Evolutionary conservation across 179 eudicot species (phyloP).

Genomic region (Corrigiola litoralis): DNA sequence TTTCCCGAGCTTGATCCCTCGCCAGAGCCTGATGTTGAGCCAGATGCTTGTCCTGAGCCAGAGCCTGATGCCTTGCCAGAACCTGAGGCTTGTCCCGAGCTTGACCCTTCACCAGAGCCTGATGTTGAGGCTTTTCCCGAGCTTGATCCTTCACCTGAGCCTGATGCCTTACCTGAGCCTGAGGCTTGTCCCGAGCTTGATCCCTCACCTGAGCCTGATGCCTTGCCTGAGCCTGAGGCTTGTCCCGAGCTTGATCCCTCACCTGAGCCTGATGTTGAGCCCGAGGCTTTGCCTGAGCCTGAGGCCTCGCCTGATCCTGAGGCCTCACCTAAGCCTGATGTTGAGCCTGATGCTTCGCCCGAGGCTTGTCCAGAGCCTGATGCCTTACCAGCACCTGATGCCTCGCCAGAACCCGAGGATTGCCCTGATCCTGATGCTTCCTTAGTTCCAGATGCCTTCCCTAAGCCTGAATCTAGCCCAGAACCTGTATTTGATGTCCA

Average conservation of each 20-base stretch:
- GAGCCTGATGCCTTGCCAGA: neutral
- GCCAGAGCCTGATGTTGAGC: neutral
- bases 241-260: neutral
- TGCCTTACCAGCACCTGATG: neutral
- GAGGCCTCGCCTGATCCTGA: neutral
- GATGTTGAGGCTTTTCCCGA: too few relatives aligned
- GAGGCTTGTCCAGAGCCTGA: neutral
- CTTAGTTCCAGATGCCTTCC: neutral
- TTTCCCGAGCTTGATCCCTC: neutral
- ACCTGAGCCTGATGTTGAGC: neutral
- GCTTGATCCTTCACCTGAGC: too few relatives aligned
- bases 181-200: neutral
- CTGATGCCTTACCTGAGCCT: neutral
- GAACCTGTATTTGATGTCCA: too few relatives aligned
- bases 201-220: neutral
- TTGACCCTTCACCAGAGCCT: neutral
- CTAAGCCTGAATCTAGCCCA: neutral
- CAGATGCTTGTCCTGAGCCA: neutral
- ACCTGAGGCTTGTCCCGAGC: neutral
- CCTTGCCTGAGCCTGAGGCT: neutral
- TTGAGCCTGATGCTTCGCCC: neutral
- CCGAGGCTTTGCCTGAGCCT: neutral
- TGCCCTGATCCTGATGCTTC: neutral
- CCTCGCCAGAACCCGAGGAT: neutral
- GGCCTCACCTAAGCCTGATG: neutral